Percentiles rank a stretch among this genome's conserved stretches.
Conservation (phyloP, 108 stramenopile species). For the Asterionellopsis glacialis region DNA sequence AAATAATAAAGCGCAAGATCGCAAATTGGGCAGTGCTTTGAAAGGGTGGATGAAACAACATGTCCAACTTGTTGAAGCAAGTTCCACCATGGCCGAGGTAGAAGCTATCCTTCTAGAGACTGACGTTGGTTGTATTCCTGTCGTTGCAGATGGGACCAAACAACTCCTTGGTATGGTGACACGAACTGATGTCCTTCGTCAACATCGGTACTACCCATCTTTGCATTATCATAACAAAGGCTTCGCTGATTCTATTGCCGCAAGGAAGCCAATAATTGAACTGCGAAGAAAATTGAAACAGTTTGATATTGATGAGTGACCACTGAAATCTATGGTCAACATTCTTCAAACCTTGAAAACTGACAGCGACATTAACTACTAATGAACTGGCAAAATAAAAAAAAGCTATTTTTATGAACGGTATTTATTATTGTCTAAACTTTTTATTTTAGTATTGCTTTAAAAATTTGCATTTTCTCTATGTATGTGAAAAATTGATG, state of each 20-base stretch:
- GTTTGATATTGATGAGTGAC: conserved; percentile 60
- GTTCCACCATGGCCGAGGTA: conserved; percentile 77
- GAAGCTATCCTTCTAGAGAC: conserved; percentile 74
- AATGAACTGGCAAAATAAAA: background rate
- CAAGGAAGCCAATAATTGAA: conserved; percentile 76
- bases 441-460: background rate
- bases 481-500: background rate
- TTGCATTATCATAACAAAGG: conserved; percentile 90
- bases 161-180: conserved; percentile 84
- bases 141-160: conserved; percentile 67
- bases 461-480: background rate
- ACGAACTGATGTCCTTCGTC: conserved; percentile 81
- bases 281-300: conserved; percentile 72
- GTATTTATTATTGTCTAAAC: background rate
- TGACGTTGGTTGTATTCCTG: conserved; percentile 86
- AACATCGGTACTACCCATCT: conserved; percentile 79
- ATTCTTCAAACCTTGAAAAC: too few relatives aligned
- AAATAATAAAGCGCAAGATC: conserved; percentile 25
- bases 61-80: conserved; percentile 65
- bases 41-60: conserved; percentile 92
- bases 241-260: conserved; percentile 67
- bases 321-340: too few relatives aligned
- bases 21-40: conserved; percentile 56
- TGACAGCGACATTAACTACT: too few relatives aligned
- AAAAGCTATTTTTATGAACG: background rate